phyloP scores from a whole-genome alignment of 768 basidiomycete species.

The Phanerochaete sordida region DNA sequence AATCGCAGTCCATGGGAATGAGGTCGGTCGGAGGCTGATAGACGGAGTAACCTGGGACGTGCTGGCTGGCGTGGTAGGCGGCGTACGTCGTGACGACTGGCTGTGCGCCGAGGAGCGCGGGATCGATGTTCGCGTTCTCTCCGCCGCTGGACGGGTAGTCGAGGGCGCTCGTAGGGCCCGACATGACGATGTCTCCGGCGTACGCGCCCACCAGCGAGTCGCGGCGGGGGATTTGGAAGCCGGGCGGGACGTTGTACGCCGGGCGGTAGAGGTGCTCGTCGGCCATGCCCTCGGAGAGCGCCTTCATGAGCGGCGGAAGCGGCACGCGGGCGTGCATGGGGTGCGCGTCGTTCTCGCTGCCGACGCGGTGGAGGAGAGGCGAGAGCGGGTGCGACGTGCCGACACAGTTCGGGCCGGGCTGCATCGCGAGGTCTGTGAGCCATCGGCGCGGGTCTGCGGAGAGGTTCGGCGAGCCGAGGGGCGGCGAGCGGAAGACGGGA shows the following conservation, averaged over 20 bases:
- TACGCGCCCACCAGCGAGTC: not conserved
- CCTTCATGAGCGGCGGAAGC: constrained; percentile 13
- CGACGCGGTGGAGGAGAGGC: not conserved
- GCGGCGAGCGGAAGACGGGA: not conserved
- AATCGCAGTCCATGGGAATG: not conserved
- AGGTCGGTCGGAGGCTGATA: not conserved
- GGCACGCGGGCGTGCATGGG: not conserved
- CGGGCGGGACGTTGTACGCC: not conserved
- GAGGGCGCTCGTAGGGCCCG: not conserved
- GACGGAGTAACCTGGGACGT: not conserved
- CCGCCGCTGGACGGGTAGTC: not conserved
- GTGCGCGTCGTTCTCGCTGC: constrained; percentile 4
- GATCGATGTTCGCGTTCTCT: constrained; percentile 5
- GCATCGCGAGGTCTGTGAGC: constrained; percentile 3
- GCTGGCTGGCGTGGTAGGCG: not conserved
- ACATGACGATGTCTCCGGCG: not conserved
- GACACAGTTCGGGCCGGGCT: constrained; percentile 9
- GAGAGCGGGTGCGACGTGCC: not conserved
- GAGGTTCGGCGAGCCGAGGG: not conserved
- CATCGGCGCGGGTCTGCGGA: constrained; percentile 5
- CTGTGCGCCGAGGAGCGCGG: not conserved
- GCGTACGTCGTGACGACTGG: not conserved
- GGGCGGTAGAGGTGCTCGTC: not conserved
- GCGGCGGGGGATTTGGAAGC: not conserved
- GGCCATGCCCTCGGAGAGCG: constrained; percentile 4